phyloP scores from a whole-genome alignment of 2,329 filamentous ascomycete genomes.

The Didymosphaeria variabile region DNA sequence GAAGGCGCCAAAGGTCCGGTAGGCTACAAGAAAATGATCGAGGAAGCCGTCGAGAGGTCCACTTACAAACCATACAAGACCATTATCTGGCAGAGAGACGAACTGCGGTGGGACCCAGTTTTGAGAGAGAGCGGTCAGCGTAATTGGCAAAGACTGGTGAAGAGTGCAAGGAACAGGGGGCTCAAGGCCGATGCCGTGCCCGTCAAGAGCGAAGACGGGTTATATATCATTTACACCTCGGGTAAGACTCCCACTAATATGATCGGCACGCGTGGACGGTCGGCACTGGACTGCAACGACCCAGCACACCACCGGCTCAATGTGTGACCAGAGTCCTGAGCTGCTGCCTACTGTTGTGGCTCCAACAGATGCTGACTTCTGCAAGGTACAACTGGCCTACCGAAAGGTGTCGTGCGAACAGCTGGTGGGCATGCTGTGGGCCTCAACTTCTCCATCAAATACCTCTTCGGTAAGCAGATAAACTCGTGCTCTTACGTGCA shows the following conservation, averaged over 20 bases:
- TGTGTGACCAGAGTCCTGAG: not conserved
- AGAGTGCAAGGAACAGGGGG: conserved; percentile 72
- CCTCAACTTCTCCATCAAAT: conserved; percentile 80
- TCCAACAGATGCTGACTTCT: not conserved
- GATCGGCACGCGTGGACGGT: not conserved
- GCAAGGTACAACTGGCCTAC: conserved; percentile 75
- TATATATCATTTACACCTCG: conserved; percentile 93
- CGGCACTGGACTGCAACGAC: not conserved
- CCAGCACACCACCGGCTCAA: not conserved
- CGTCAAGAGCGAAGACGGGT: conserved; percentile 76
- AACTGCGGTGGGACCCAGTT: conserved; percentile 77
- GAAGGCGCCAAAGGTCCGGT: conserved; percentile 84
- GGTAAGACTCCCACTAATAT: conserved; percentile 48
- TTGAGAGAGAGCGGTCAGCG: conserved; percentile 73
- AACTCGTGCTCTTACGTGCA: not conserved
- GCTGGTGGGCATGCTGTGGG: conserved; percentile 89
- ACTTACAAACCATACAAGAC: conserved; percentile 75
- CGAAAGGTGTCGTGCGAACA: conserved; percentile 84
- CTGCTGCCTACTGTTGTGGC: not conserved
- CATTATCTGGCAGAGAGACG: conserved; percentile 84
- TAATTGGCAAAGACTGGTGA: conserved; percentile 80
- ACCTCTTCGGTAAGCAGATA: conserved; percentile 70
- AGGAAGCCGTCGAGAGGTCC: conserved; percentile 74
- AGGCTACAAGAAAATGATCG: conserved; percentile 77
- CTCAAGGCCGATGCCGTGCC: conserved; percentile 78